These are phyloP conservation scores for Arabidopsis lyrata DNA, from an alignment of 441 rosid species.

Conservation along the genomic window DNA sequence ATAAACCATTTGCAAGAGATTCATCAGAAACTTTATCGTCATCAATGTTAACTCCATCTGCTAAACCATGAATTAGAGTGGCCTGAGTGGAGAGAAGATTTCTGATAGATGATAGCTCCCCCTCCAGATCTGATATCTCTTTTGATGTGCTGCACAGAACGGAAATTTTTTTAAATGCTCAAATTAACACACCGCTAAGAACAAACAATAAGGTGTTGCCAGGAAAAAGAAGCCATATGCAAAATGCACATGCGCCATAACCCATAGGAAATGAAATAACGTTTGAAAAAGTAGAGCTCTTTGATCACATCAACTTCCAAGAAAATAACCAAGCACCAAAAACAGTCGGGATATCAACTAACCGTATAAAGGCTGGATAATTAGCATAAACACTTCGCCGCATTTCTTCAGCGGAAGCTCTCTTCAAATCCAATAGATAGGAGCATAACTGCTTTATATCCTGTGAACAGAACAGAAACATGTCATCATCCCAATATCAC, in stretches of 20 bases:
- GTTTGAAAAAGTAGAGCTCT: background rate
- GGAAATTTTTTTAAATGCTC: slow-evolving; percentile 33
- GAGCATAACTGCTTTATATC: slow-evolving; percentile 87
- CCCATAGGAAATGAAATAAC: slow-evolving; percentile 4
- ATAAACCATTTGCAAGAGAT: slow-evolving; percentile 50
- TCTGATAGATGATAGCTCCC: slow-evolving; percentile 95
- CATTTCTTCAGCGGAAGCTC: slow-evolving; percentile 99
- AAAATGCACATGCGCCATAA: slow-evolving; percentile 18
- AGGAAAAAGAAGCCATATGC: slow-evolving; percentile 4
- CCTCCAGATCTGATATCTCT: slow-evolving; percentile 98
- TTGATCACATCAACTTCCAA: slow-evolving; percentile 12
- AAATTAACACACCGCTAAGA: slow-evolving; percentile 14
- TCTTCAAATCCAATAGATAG: slow-evolving; percentile 88
- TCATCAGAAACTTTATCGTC: slow-evolving; percentile 56
- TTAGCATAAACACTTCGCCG: slow-evolving; percentile 98
- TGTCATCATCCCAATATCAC: background rate
- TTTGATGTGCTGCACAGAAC: slow-evolving; percentile 79
- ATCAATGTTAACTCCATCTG: slow-evolving; percentile 86
- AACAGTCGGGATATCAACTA: slow-evolving; percentile 25
- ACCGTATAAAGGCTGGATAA: slow-evolving; percentile 97
- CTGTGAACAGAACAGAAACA: slow-evolving; percentile 47
- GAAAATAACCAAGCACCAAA: slow-evolving; percentile 19
- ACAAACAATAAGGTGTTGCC: background rate
- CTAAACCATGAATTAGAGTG: slow-evolving; percentile 86
- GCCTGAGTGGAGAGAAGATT: slow-evolving; percentile 95